A percentile compares a stretch with the other conserved stretches of the same genome.
phyloP scores from a whole-genome alignment of 2,329 filamentous ascomycete species.

The Fusarium cyanostomum region DNA sequence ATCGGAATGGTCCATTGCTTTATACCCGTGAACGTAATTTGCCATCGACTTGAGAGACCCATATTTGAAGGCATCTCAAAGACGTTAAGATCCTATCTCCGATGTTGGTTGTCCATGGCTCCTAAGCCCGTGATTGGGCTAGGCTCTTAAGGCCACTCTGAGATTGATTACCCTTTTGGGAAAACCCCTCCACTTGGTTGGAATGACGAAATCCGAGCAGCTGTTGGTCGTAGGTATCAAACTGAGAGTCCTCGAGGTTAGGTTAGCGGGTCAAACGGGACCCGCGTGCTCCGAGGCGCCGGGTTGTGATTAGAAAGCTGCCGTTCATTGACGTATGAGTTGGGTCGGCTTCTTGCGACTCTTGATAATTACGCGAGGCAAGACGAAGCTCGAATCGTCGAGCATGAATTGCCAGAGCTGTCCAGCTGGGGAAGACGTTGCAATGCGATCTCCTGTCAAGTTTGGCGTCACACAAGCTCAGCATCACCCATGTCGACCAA shows the following conservation, averaged over 20 bases:
- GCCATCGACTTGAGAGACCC: neutral
- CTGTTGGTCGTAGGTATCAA: neutral
- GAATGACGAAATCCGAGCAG: neutral
- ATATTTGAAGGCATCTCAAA: neutral
- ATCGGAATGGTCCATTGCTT: neutral
- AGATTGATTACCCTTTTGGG: slow-evolving; percentile 31
- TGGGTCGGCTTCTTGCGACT: neutral
- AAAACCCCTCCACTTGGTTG: neutral
- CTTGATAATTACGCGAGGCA: neutral
- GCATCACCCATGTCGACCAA: slow-evolving; percentile 65
- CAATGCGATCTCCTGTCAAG: neutral
- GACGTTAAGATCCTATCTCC: slow-evolving; percentile 4
- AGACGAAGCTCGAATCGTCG: neutral
- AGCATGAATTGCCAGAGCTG: neutral
- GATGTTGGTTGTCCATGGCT: neutral
- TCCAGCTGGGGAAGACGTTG: neutral
- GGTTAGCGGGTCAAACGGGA: neutral
- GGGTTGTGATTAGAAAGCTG: neutral
- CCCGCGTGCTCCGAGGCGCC: neutral
- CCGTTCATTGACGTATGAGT: neutral
- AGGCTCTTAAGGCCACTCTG: slow-evolving; percentile 19
- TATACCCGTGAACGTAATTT: neutral
- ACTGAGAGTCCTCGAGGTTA: neutral
- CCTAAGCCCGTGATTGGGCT: slow-evolving; percentile 28
- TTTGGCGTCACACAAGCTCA: slow-evolving; percentile 62